These are phyloP conservation scores for Hanseniaspora lindneri DNA, from an alignment of 805 yeast species.

Conservation along the genomic window DNA sequence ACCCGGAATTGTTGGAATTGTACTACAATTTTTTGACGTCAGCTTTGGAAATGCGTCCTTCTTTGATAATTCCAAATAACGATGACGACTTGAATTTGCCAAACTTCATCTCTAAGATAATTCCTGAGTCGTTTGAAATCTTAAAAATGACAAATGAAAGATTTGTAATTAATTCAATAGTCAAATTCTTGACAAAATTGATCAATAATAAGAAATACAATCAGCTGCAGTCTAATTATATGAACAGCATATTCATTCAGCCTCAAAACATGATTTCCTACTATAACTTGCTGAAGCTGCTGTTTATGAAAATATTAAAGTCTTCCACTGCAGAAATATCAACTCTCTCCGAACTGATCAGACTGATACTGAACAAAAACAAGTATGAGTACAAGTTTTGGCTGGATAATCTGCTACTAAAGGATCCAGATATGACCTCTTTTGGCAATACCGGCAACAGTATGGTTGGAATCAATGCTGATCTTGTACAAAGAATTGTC, in stretches of 20 bases:
- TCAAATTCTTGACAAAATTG: slow-evolving; percentile 43
- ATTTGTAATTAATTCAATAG: slow-evolving; percentile 38
- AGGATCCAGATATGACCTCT: slow-evolving; percentile 24
- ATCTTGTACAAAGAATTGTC: slow-evolving; percentile 44
- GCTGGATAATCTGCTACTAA: slow-evolving; percentile 32
- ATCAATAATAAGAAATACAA: slow-evolving; percentile 38
- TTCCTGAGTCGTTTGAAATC: slow-evolving; percentile 27
- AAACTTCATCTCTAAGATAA: slow-evolving; percentile 22
- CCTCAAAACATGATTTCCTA: slow-evolving; percentile 25
- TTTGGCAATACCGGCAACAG: slow-evolving; percentile 21
- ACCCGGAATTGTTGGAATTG: slow-evolving; percentile 49
- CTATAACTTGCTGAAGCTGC: slow-evolving; percentile 27
- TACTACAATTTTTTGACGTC: slow-evolving; percentile 42
- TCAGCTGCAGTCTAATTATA: slow-evolving; percentile 31
- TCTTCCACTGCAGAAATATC: slow-evolving; percentile 50
- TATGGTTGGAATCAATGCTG: slow-evolving; percentile 29
- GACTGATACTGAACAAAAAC: slow-evolving; percentile 39
- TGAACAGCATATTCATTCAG: slow-evolving; percentile 24
- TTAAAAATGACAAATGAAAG: slow-evolving; percentile 36
- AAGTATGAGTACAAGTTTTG: slow-evolving; percentile 40
- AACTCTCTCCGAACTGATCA: slow-evolving; percentile 41
- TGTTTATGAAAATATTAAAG: slow-evolving; percentile 38
- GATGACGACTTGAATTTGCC: not conserved
- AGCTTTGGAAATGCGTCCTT: slow-evolving; percentile 40
- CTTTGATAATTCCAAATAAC: slow-evolving; percentile 32